Conservation (phyloP, 2,329 filamentous ascomycete species). For the Fusarium bactridioides region DNA sequence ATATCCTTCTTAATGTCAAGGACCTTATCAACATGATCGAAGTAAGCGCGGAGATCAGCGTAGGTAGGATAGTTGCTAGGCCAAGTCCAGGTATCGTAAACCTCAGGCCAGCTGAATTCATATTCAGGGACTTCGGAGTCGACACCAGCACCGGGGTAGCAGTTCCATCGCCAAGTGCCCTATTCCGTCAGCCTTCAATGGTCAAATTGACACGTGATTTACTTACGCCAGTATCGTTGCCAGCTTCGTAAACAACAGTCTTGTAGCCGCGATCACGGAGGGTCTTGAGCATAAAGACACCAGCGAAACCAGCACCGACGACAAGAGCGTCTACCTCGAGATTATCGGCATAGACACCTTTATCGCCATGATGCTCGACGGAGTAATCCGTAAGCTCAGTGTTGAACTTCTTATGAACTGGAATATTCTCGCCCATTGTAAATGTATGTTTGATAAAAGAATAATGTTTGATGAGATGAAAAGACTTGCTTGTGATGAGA, state of each 20-base stretch:
- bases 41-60: constrained; percentile 63
- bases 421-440: constrained; percentile 35
- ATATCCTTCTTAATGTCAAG: constrained; percentile 64
- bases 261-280: constrained; percentile 59
- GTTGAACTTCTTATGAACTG: constrained; percentile 49
- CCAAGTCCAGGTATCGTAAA: constrained; percentile 66
- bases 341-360: constrained; percentile 53
- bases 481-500: not conserved
- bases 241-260: constrained; percentile 61
- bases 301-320: constrained; percentile 57
- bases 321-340: constrained; percentile 55
- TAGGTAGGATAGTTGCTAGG: constrained; percentile 59
- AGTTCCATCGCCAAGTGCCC: constrained; percentile 58
- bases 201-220: rapidly evolving
- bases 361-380: constrained; percentile 36
- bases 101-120: constrained; percentile 60
- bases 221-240: constrained; percentile 54
- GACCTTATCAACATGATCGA: constrained; percentile 65
- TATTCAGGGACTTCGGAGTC: constrained; percentile 64
- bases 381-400: constrained; percentile 53
- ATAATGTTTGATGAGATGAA: not conserved
- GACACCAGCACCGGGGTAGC: constrained; percentile 62
- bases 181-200: not conserved
- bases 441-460: not conserved
- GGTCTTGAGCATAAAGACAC: constrained; percentile 60